Percentiles rank a stretch among this genome's conserved stretches.
Evolutionary conservation across 805 yeast species (phyloP).

Genomic region (Sungouiella blattae): DNA sequence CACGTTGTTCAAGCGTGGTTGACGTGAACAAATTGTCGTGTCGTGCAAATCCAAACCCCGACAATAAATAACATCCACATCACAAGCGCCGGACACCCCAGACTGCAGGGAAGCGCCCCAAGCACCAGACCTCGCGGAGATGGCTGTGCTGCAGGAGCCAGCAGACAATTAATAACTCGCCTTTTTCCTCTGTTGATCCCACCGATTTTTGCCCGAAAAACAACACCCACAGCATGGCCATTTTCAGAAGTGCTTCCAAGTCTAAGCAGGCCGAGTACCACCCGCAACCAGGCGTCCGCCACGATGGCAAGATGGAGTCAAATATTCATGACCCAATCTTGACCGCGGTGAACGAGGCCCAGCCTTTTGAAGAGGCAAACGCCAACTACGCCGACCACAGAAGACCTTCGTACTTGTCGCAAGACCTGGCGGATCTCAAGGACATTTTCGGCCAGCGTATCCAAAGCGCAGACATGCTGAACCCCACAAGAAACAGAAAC

Average conservation of each 20-base stretch:
- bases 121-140: too few species aligned
- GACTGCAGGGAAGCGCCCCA: too few species aligned
- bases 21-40: too few species aligned
- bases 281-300: conserved; percentile 60
- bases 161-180: background rate
- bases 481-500: conserved; percentile 89
- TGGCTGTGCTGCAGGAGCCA: background rate
- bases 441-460: conserved; percentile 89
- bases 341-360: conserved; percentile 90
- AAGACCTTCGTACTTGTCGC: conserved; percentile 41
- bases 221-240: too few species aligned
- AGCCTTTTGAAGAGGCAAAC: conserved; percentile 77
- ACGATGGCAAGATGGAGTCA: conserved; percentile 7
- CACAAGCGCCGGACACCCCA: too few species aligned
- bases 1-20: too few species aligned
- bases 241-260: conserved; percentile 19
- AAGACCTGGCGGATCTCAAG: conserved; percentile 53
- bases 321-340: conserved; percentile 77
- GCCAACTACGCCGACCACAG: conserved; percentile 35
- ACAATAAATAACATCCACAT: too few species aligned
- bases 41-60: too few species aligned
- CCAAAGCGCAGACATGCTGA: conserved; percentile 75
- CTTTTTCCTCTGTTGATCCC: background rate
- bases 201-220: background rate
- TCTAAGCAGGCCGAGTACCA: conserved; percentile 42